phyloP scores from a whole-genome alignment of 345 rosid species.

The Syzygium aromaticum region DNA sequence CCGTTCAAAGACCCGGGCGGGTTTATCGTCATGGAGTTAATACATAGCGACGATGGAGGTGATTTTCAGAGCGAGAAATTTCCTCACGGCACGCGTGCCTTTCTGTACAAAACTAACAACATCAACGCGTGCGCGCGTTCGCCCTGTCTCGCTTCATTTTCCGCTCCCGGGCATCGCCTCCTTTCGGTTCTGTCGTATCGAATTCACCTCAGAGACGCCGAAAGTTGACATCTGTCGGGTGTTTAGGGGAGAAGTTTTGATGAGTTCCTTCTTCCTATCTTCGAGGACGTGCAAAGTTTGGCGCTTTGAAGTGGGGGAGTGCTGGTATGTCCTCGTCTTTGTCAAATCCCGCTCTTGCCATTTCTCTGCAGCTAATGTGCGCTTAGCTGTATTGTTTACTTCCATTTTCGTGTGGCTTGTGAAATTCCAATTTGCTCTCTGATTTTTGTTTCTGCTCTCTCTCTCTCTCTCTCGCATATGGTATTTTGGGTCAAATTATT shows the following conservation, averaged over 20 bases:
- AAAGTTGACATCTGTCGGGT: background rate
- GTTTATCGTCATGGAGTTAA: background rate
- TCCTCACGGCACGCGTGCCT: background rate
- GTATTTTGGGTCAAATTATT: background rate
- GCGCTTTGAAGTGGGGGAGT: background rate
- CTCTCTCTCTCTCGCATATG: background rate
- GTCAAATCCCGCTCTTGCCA: background rate
- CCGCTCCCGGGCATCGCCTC: background rate
- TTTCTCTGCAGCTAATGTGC: background rate
- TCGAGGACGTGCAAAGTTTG: background rate
- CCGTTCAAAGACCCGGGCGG: background rate
- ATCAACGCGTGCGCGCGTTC: background rate
- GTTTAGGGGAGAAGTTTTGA: background rate
- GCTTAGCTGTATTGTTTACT: background rate
- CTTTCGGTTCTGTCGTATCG: background rate
- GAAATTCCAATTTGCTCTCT: background rate
- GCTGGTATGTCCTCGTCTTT: background rate
- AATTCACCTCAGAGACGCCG: background rate
- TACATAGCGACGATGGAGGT: background rate
- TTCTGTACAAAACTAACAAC: background rate
- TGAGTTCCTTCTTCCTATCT: background rate
- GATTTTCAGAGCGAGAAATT: background rate
- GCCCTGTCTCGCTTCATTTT: background rate
- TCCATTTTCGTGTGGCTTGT: background rate
- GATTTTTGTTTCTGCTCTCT: background rate